phyloP scores from a whole-genome alignment of 805 yeast species.

The Ogataea kodamae region DNA sequence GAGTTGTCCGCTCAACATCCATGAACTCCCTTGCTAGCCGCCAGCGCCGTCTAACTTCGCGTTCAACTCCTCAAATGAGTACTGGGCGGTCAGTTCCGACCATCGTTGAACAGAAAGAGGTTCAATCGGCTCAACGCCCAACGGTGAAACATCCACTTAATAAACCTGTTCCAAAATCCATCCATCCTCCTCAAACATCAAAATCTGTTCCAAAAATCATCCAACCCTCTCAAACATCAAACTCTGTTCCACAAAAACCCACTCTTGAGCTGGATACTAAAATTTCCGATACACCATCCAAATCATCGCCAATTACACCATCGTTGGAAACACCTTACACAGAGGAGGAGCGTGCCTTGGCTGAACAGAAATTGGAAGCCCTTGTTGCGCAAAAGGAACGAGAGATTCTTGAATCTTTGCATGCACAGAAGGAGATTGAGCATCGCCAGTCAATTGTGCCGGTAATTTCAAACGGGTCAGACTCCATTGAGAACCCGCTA shows the following conservation, averaged over 20 bases:
- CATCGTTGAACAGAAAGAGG: too few species aligned
- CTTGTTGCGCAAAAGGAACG: constrained; percentile 26
- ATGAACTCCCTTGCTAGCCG: constrained; percentile 22
- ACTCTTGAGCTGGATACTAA: neutral
- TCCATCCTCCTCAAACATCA: constrained; percentile 17
- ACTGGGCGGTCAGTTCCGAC: constrained; percentile 21
- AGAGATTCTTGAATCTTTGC: constrained; percentile 27
- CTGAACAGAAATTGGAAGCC: constrained; percentile 28
- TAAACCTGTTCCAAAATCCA: constrained; percentile 26
- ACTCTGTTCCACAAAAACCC: neutral
- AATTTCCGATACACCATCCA: constrained; percentile 1
- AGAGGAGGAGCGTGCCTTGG: constrained; percentile 26
- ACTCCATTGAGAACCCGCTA: constrained; percentile 5
- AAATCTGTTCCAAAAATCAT: neutral
- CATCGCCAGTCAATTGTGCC: constrained; percentile 5
- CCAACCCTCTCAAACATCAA: neutral
- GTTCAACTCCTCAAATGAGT: constrained; percentile 7
- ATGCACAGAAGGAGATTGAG: constrained; percentile 21
- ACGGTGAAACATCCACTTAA: too few species aligned
- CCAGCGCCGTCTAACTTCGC: constrained; percentile 6
- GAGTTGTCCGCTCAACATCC: constrained; percentile 23
- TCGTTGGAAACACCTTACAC: constrained; percentile 23
- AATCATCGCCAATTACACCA: constrained; percentile 8
- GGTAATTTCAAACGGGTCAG: constrained; percentile 21
- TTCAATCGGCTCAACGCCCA: constrained; percentile 24